Evolutionary conservation across 345 rosid species (phyloP), one percentile per base, ranked within the genome.

Genomic region (Ceriops tagal): DNA sequence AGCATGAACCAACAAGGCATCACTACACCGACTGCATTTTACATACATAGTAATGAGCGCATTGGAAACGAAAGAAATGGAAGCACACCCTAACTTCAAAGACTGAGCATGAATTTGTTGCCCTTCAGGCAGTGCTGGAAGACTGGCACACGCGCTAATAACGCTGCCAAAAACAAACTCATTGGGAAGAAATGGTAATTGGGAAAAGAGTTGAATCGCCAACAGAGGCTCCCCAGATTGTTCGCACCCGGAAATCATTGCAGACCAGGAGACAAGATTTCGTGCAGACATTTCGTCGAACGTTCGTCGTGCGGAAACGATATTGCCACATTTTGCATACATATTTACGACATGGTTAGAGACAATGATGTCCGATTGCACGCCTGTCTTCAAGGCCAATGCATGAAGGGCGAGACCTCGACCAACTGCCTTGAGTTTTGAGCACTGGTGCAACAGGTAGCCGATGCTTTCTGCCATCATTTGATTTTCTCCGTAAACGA

Each of bases 251-350:
- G 91, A 83, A 55, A 88, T 79, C 80, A 88, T 79, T 58, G 91
- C 86, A 6, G 93, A 83, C 91, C 89, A 86, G 0, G 93, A 85
- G 9, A 86, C 85, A 11, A 88, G 83, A 43, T 87, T 88, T 78
- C 70, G 77, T 0, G 70, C 72, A 59, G 83, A 66, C 89, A 88
- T 84, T 71, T 83, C 83, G 70, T 83, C 93, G 65, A 88, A 86
- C 77, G 78, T 3, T 21, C 72, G 71, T 8, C 86, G 86, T 19
- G 93, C 91, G 1, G n/a, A 43, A 0, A 28, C 24, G 19, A 82
- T 35, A 4, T 71, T 43, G 53, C 89, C 82, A 43, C 88, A 80
- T 68, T 88, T 88, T 0, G 89, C 85, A 27, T 88, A 84, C 81
- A 86, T 68, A 26, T 86, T 88, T 18, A 86, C 63, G 30, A 82